Conservation (phyloP, 2,329 filamentous ascomycete genomes). For the Scedosporium minutisporum region DNA sequence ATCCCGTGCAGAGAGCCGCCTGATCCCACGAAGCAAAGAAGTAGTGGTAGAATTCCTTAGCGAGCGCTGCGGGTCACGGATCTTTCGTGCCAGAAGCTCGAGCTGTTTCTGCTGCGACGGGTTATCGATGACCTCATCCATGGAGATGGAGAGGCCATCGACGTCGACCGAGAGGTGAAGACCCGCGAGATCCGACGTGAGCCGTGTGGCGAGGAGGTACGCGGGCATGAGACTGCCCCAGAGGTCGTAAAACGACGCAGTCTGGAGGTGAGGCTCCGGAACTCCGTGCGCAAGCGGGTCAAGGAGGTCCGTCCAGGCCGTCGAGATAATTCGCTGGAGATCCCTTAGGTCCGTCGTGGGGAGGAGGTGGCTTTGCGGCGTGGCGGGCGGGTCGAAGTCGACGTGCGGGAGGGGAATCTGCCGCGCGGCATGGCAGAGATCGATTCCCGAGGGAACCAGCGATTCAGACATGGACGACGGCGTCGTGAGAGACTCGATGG, state of each 20-base stretch:
- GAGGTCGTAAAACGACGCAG: slow-evolving; percentile 40
- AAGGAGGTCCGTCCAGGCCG: slow-evolving; percentile 35
- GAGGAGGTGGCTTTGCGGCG: slow-evolving; percentile 19
- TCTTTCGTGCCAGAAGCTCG: slow-evolving; percentile 23
- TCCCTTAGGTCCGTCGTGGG: slow-evolving; percentile 28
- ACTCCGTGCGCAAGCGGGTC: slow-evolving; percentile 28
- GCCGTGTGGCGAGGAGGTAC: slow-evolving; percentile 32
- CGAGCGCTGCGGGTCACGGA: not conserved
- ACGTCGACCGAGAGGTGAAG: slow-evolving; percentile 10
- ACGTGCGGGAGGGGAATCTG: slow-evolving; percentile 30
- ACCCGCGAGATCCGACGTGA: slow-evolving; percentile 33
- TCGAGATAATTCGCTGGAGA: slow-evolving; percentile 30
- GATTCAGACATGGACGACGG: not conserved
- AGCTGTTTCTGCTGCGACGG: slow-evolving; percentile 41
- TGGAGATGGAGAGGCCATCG: slow-evolving; percentile 28
- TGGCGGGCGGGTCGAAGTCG: slow-evolving; percentile 14
- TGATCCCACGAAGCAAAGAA: not conserved
- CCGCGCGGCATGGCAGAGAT: slow-evolving; percentile 24
- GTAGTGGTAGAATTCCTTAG: not conserved
- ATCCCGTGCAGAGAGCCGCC: not conserved
- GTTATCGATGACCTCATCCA: slow-evolving; percentile 39
- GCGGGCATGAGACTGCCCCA: slow-evolving; percentile 41
- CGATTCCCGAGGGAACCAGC: slow-evolving; percentile 31
- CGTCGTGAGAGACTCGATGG: slow-evolving; percentile 35
- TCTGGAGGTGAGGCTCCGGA: slow-evolving; percentile 30